Evolutionary conservation across 305 asterid species (phyloP).

Genomic region (Fraxinus ornus): DNA sequence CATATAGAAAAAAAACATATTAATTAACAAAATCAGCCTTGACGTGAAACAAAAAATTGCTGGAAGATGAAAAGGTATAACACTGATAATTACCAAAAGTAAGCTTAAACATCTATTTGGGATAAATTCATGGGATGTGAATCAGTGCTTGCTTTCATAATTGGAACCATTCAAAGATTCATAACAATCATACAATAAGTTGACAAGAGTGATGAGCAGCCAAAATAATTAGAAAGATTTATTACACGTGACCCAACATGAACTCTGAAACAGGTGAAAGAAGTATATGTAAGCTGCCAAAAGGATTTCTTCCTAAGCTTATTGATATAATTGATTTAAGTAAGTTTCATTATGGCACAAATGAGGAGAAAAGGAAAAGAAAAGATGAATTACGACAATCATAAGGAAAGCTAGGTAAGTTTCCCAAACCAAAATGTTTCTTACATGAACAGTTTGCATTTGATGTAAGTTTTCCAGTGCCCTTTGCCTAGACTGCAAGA

Average conservation of each 20-base stretch:
- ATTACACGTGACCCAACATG: background rate
- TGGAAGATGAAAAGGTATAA: background rate
- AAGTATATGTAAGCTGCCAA: background rate
- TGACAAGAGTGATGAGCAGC: background rate
- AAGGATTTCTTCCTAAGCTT: background rate
- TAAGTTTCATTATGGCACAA: background rate
- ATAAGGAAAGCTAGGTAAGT: slow-evolving; percentile 9
- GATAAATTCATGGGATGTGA: background rate
- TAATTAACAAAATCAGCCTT: background rate
- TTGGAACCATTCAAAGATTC: background rate
- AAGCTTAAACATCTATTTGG: background rate
- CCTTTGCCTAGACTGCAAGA: slow-evolving; percentile 91
- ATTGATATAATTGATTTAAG: background rate
- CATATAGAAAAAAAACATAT: background rate
- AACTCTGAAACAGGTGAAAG: background rate
- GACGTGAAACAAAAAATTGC: background rate
- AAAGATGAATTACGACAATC: slow-evolving; percentile 4
- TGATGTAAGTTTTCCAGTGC: slow-evolving; percentile 85
- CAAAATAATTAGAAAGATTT: background rate
- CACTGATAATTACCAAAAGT: background rate
- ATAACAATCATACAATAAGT: background rate
- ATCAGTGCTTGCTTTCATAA: background rate
- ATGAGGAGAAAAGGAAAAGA: slow-evolving; percentile 1
- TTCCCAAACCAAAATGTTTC: slow-evolving; percentile 21
- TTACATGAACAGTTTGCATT: slow-evolving; percentile 91